These are phyloP conservation scores for Xylariaceae sp. DNA, from an alignment of 2,329 filamentous ascomycete genomes.

Conservation along the genomic window DNA sequence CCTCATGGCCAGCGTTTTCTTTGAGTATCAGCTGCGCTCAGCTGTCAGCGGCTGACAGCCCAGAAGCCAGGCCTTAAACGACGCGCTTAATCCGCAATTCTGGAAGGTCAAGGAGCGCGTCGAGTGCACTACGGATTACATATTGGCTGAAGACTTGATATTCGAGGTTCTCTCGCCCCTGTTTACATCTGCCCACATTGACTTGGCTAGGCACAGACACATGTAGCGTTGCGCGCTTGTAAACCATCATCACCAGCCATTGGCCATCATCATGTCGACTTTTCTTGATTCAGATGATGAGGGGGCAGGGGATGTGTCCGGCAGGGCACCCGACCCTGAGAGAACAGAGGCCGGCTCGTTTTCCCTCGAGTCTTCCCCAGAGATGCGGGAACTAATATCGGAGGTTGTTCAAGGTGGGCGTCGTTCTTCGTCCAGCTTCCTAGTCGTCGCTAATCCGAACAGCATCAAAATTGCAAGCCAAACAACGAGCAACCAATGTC, in stretches of 20 bases:
- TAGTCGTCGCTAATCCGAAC: slow-evolving; percentile 3
- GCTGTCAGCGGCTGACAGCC: too few relatives aligned
- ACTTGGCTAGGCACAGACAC: neutral
- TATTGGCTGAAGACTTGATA: neutral
- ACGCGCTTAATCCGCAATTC: slow-evolving; percentile 7
- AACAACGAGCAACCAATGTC: slow-evolving; percentile 58
- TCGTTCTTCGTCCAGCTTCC: neutral
- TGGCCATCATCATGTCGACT: slow-evolving; percentile 9
- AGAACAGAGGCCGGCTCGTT: neutral
- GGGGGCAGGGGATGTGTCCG: neutral
- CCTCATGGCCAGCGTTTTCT: too few relatives aligned
- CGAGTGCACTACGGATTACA: neutral
- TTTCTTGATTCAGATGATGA: neutral
- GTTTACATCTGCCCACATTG: neutral
- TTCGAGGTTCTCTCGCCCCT: neutral
- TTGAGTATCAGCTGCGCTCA: neutral
- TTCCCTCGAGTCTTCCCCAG: slow-evolving; percentile 5
- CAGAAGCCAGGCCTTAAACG: neutral
- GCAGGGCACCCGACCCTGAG: neutral
- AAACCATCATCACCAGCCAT: neutral
- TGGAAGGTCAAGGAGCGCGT: slow-evolving; percentile 3
- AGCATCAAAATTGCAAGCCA: slow-evolving; percentile 59
- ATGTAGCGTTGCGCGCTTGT: neutral
- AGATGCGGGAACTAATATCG: slow-evolving; percentile 20
- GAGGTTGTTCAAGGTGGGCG: slow-evolving; percentile 26